A percentile compares a stretch with the other conserved stretches of the same genome.
These are phyloP conservation scores for Mesembryanthemum crystallinum DNA, from an alignment of 148 eudicot species.

Conservation along the genomic window DNA sequence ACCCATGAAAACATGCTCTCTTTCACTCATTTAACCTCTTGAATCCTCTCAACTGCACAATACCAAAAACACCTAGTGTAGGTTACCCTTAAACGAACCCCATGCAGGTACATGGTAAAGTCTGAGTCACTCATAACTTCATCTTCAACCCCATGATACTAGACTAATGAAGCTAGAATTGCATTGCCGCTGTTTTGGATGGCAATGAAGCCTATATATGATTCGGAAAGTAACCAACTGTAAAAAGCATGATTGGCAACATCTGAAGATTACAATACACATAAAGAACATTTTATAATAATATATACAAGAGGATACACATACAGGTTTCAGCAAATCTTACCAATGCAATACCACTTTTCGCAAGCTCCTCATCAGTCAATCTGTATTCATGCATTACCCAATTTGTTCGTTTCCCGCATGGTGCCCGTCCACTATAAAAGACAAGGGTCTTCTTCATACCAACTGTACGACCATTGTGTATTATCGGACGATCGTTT, in stretches of 20 bases:
- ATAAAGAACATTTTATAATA: background rate
- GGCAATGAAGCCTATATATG: background rate
- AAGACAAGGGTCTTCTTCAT: conserved; percentile 85
- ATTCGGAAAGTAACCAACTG: background rate
- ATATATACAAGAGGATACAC: background rate
- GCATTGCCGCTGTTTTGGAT: background rate
- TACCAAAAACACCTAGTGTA: background rate
- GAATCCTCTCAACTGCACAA: background rate
- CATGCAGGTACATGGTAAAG: background rate
- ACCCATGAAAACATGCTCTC: background rate
- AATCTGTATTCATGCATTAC: conserved; percentile 85
- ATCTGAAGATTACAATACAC: background rate
- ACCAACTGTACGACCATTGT: conserved; percentile 54
- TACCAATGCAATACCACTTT: conserved; percentile 60
- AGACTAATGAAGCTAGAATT: too few relatives aligned
- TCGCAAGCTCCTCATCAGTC: conserved; percentile 58
- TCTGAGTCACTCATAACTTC: background rate
- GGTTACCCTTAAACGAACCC: background rate
- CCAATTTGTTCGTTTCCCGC: conserved; percentile 81
- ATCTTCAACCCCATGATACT: background rate
- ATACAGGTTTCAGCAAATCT: conserved; percentile 11
- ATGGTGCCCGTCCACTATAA: conserved; percentile 79
- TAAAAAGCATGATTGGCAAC: background rate
- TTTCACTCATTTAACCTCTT: background rate
- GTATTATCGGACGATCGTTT: conserved; percentile 62